Base-by-base conservation (phyloP, 768 basidiomycete genomes). In the Collybiopsis confluens region DNA sequence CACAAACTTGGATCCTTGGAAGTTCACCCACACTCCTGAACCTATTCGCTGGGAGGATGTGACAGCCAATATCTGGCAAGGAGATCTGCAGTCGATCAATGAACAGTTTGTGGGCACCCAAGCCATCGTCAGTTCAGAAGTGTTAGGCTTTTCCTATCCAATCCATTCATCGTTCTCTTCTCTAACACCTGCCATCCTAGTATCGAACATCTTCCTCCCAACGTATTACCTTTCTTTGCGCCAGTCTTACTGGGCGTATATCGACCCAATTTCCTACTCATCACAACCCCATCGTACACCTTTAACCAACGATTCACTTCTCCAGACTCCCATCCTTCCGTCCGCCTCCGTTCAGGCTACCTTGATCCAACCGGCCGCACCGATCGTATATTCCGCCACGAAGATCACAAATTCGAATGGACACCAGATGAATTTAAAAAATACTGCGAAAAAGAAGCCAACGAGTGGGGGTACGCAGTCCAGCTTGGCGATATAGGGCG, bases 391-490 rank as follows among this genome's bases (percentile, higher is more conserved):
- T 94, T 93, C 71, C 76, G 92, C 20, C 90, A 95, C 63, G 55
- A 68, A 21, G 92, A 94, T 59, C 92, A 96, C 67, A 88, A 92
- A 60, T 92, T 94, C 57, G 92, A 96, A 65, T 95, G 89, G 88
- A 93, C 90, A 0, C 64, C 68, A 0, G 80, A 81, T 2, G 92
- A 95, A 61, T 96, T 92, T 63, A 61, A 64, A 18, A 59, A 58
- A 15, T 89, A 86, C 82, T 92, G 90, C 62, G 57, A 67, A 10
- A 63, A 61, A 0, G 71, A 69, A 2, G 89, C 86, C 0, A 63
- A 62, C 3, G 75, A 80, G 45, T 93, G 88, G 87, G 89, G 88
- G 0, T 93, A 93, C 58, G 71, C 71, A 1, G 82, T 90, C 9
- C 73, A 82, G 24, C 64, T 81, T 10, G 70, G 75, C 4, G 79